phyloP scores from a whole-genome alignment of 2,329 filamentous ascomycete genomes.

The Alternaria sp. region DNA sequence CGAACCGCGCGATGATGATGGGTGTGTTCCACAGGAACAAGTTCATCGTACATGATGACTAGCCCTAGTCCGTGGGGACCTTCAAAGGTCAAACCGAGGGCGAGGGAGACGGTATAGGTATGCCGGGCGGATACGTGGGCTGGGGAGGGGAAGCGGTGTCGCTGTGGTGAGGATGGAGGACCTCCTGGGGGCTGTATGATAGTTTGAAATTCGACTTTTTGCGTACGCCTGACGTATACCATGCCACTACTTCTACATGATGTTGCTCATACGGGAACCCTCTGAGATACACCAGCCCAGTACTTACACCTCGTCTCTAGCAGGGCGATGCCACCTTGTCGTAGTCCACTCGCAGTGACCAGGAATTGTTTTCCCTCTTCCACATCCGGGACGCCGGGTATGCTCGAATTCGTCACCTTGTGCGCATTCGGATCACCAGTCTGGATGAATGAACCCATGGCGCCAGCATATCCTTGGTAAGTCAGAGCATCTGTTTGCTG shows the following conservation, averaged over 20 bases:
- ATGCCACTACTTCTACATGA: background rate
- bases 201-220: background rate
- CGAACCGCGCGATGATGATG: background rate
- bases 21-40: background rate
- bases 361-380: constrained; percentile 58
- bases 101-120: background rate
- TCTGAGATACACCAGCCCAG: constrained; percentile 57
- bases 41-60: background rate
- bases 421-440: constrained; percentile 64
- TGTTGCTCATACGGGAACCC: constrained; percentile 52
- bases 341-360: constrained; percentile 55
- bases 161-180: background rate
- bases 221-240: background rate
- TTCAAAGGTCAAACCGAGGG: background rate
- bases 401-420: constrained; percentile 57
- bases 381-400: constrained; percentile 56
- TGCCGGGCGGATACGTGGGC: background rate
- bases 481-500: constrained; percentile 61
- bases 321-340: constrained; percentile 44
- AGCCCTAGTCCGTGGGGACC: background rate
- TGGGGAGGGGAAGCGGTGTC: background rate
- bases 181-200: background rate
- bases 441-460: constrained; percentile 66
- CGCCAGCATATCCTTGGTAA: constrained; percentile 64
- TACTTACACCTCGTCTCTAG: constrained; percentile 60